phyloP scores from a whole-genome alignment of 305 asterid species.

The Fraxinus sp. region DNA sequence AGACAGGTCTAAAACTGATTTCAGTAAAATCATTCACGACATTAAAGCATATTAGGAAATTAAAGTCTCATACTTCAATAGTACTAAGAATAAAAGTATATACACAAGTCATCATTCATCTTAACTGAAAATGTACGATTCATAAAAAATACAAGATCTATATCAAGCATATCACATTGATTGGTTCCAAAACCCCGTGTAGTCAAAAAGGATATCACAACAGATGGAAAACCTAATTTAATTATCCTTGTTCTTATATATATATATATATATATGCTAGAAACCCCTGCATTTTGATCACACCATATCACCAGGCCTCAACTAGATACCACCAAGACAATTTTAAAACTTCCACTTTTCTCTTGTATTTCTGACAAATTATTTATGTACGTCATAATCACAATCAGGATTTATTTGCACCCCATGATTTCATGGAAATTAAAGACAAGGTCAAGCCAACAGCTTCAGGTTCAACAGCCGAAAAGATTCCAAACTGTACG shows the following conservation, averaged over 20 bases:
- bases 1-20: not conserved
- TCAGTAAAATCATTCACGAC: not conserved
- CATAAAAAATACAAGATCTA: not conserved
- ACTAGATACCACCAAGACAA: not conserved
- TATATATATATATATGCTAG: not conserved
- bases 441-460: not conserved
- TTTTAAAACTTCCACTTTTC: not conserved
- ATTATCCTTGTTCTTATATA: not conserved
- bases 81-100: not conserved
- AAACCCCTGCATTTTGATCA: not conserved
- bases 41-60: not conserved
- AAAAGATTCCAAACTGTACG: not conserved
- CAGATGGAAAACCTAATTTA: not conserved
- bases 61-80: not conserved
- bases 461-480: not conserved
- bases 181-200: not conserved
- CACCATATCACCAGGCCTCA: not conserved
- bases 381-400: not conserved
- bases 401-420: not conserved
- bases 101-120: not conserved
- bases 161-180: not conserved
- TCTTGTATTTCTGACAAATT: not conserved
- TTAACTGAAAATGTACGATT: not conserved
- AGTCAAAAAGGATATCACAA: not conserved
- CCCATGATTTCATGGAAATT: not conserved